Base-by-base conservation (phyloP, 176 grass and related monocot genomes). In the Miscanthus lutarioriparius region DNA sequence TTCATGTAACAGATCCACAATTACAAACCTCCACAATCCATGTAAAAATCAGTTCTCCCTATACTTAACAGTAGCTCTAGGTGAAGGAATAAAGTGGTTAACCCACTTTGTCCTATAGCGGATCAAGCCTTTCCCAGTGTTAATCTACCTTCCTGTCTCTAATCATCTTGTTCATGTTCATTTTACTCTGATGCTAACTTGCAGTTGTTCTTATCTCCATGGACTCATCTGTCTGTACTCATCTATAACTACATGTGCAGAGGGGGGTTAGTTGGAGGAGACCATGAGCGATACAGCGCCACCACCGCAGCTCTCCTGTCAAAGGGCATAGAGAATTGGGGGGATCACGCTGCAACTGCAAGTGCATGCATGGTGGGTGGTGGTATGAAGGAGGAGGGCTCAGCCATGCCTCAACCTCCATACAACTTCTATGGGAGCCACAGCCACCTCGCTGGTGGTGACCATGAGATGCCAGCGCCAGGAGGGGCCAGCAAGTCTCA, bases 321-420 rank as follows among this genome's bases (percentile, higher is more conserved):
- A 76, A 91, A 84, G 41, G 87, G 85, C 61, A 74, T 89, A 80
- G 90, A 94, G 83, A 89, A 85, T 70, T 91, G 88, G 78, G 83
- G 87, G 43, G 79, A 80, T 88, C 87, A 88, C 15, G 39, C 75
- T 37, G 56, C 70, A 10, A 47, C 58, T 7, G 61, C 56, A 37
- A 58, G 73, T 73, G 45, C 84, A 32, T 74, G 74, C 84, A 80
- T 79, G 80, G 74, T 73, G 45, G 80, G 58, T 8, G 58, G n/a
- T 26, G n/a, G 68, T 11, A n/a, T 79, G 80, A 80, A 90, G 80
- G 78, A 86, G 28, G 83, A 90, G 77, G 83, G 80, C 8, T 80
- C 90, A 69, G 33, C 12, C 20, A 88, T 93, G 77, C 49, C 63
- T 19, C 74, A 71, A 8, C 33, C 51, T 69, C 47, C 79, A n/a